phyloP scores from a whole-genome alignment of 2,329 filamentous ascomycete genomes.

The Aspergillus caelatus region DNA sequence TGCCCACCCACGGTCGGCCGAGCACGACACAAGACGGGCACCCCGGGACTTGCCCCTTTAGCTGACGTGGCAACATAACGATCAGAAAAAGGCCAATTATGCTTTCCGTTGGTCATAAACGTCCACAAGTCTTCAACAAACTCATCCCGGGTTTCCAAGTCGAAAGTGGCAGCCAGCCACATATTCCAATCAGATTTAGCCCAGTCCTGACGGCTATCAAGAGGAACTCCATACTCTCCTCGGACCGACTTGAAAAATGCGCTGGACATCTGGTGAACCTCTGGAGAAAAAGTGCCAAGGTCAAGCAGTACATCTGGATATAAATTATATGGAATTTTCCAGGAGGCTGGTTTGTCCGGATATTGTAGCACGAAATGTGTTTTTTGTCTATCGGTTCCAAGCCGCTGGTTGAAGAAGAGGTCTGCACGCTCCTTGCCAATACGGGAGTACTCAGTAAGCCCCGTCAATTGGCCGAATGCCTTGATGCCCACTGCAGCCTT shows the following conservation, averaged over 20 bases:
- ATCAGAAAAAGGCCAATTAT: slow-evolving; percentile 49
- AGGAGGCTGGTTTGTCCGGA: slow-evolving; percentile 33
- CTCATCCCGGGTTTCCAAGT: slow-evolving; percentile 30
- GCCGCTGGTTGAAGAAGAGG: slow-evolving; percentile 37
- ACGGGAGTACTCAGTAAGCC: slow-evolving; percentile 39
- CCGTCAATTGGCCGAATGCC: slow-evolving; percentile 46
- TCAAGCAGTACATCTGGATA: slow-evolving; percentile 45
- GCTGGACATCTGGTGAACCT: slow-evolving; percentile 40
- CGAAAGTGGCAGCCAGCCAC: slow-evolving; percentile 43
- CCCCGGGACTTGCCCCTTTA: slow-evolving; percentile 33
- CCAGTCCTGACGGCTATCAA: slow-evolving; percentile 45
- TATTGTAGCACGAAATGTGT: slow-evolving; percentile 48
- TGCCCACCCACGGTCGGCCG: slow-evolving; percentile 48
- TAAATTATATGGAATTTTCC: slow-evolving; percentile 47
- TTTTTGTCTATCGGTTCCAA: slow-evolving; percentile 38
- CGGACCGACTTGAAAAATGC: slow-evolving; percentile 42
- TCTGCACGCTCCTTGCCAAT: slow-evolving; percentile 39
- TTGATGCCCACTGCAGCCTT: slow-evolving; percentile 52
- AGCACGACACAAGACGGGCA: slow-evolving; percentile 39
- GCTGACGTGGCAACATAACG: slow-evolving; percentile 42
- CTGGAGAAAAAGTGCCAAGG: slow-evolving; percentile 40
- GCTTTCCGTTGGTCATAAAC: slow-evolving; percentile 47
- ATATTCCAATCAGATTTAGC: slow-evolving; percentile 51
- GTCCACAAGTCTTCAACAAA: slow-evolving; percentile 47
- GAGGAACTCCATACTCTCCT: slow-evolving; percentile 41